Evolutionary conservation across 306 rosid genomes (phyloP), one percentile per base, ranked within the genome.

Genomic region (Alnus glutinosa): DNA sequence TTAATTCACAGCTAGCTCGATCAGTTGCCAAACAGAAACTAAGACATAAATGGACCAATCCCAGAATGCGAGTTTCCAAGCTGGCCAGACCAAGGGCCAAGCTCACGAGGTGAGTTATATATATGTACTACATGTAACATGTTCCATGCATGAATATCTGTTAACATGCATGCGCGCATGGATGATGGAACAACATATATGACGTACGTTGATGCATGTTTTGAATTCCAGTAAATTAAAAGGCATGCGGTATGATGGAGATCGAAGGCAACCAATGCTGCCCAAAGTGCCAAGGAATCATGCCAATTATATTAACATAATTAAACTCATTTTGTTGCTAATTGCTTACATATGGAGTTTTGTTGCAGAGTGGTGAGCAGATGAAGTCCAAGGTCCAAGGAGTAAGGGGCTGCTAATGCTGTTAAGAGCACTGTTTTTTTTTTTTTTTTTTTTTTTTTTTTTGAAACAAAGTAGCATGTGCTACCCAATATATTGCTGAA

Each of bases 61-160:
- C 42, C 79, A 89, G 19, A 74, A 73, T 9, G 3, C 50, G 4
- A 78, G 80, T 75, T 32, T 61, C 0, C 86, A 89, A 81, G 88
- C 87, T 13, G 89, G 88, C 59, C 85, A 84, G 77, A 84, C 81
- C 73, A 62, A 47, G 32, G 89, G 89, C 72, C 87, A 89, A 77
- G 81, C 83, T 66, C 28, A 23, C 0, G 78, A 82, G 76, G 87
- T 80, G 79, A 57, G 78, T 61, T 47, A 61, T 51, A 36, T 3
- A 13, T 1, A 2, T 11, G 4, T 44, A 13, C 8, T 23, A 23
- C 13, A 6, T 13, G 37, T 34, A 34, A 34, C 37, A 34, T 34
- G 0, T 34, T 11, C 3, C 46, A 42, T 42, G 46, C 46, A 42
- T 13, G 9, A 14, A 11, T 14, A 39, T 42, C 46, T 39, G 44